phyloP scores from a whole-genome alignment of 2,329 filamentous ascomycete genomes.

The Stagonosporopsis tanaceti region DNA sequence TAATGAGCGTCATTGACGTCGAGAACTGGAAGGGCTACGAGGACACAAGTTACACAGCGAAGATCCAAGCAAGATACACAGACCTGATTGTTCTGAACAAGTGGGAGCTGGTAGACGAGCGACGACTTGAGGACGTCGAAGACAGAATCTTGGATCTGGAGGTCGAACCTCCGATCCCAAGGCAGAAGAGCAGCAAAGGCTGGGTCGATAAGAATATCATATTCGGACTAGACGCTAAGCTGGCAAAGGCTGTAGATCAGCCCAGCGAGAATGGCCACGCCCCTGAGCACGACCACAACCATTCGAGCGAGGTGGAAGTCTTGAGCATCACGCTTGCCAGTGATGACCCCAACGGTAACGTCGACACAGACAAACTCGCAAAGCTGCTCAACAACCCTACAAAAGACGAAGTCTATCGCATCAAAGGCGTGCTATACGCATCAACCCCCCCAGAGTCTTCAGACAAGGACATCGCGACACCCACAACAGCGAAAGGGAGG shows the following conservation, averaged over 20 bases:
- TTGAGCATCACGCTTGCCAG: constrained; percentile 74
- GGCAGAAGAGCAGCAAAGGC: constrained; percentile 85
- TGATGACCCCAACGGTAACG: constrained; percentile 62
- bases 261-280: constrained; percentile 64
- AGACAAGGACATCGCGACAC: constrained; percentile 37
- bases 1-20: constrained; percentile 88
- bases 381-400: constrained; percentile 74
- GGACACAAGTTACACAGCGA: constrained; percentile 87
- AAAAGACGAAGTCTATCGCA: constrained; percentile 94
- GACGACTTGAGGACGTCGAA: constrained; percentile 76
- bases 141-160: constrained; percentile 84
- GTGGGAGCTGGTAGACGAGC: constrained; percentile 80
- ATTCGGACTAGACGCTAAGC: constrained; percentile 85
- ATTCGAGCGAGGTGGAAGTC: constrained; percentile 89
- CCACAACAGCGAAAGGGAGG: constrained; percentile 42
- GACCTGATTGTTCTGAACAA: constrained; percentile 94
- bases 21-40: constrained; percentile 96
- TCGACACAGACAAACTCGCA: constrained; percentile 63
- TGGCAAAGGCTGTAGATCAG: constrained; percentile 63
- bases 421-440: constrained; percentile 74
- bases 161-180: constrained; percentile 74
- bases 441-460: constrained; percentile 58
- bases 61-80: constrained; percentile 87
- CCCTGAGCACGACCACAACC: constrained; percentile 62
- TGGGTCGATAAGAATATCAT: constrained; percentile 80